Evolutionary conservation across 345 rosid species (phyloP).

Genomic region (Firmiana major): DNA sequence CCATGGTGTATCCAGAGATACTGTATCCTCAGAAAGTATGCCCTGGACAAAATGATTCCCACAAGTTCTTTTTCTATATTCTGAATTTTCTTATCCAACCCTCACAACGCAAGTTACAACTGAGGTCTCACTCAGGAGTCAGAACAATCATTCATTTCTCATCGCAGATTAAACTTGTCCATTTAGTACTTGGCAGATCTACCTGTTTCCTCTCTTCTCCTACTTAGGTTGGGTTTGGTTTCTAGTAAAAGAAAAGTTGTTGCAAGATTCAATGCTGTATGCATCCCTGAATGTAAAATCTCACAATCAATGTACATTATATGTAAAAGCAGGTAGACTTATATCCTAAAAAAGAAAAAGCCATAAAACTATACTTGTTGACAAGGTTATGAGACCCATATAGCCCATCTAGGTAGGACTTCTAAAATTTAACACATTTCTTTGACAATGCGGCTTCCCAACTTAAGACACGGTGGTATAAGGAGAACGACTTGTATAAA

Average conservation of each 20-base stretch:
- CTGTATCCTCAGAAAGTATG: neutral
- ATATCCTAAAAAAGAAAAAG: neutral
- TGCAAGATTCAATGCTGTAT: neutral
- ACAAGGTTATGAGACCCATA: neutral
- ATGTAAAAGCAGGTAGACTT: neutral
- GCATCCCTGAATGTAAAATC: neutral
- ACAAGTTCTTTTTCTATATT: neutral
- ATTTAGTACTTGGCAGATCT: neutral
- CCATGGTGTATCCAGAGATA: neutral
- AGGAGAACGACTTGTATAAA: no score
- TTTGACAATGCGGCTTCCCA: no score
- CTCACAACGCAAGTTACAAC: neutral
- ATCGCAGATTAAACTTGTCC: neutral
- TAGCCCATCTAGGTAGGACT: no score
- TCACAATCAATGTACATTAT: neutral
- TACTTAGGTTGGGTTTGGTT: neutral
- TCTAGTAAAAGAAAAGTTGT: neutral
- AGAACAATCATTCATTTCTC: conserved; percentile 10
- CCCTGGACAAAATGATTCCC: neutral
- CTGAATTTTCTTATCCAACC: neutral
- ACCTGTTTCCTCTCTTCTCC: neutral
- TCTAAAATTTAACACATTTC: no score
- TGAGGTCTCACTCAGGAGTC: neutral
- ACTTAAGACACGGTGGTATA: no score
- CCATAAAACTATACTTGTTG: neutral